Evolutionary conservation across 2,329 filamentous ascomycete genomes (phyloP).

Genomic region (Thielaviopsis euricoi): DNA sequence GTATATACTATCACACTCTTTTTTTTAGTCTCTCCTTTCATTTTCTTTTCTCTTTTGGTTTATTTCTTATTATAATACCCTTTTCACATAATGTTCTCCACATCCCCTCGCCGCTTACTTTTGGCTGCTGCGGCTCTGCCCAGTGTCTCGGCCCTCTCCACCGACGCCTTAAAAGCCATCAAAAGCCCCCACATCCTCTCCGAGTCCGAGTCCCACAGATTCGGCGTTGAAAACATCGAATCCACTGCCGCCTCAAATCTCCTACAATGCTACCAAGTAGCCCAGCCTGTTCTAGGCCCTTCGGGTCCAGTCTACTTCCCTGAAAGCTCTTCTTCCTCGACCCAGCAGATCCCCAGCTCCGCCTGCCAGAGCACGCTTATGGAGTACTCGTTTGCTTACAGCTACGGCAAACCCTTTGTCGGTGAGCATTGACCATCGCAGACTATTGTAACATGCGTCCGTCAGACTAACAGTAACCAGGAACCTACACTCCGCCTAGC

Average conservation of each 20-base stretch:
- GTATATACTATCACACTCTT: neutral
- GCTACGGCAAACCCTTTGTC: conserved; percentile 58
- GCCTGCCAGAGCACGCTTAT: conserved; percentile 44
- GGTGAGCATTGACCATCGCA: conserved; percentile 25
- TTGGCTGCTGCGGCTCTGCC: neutral
- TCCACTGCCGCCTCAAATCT: neutral
- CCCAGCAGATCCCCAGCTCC: conserved; percentile 1
- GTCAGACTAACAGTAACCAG: conserved; percentile 20
- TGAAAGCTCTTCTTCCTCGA: conserved; percentile 15
- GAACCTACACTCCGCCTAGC: conserved; percentile 46
- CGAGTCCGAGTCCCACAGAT: neutral
- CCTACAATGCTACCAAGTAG: conserved; percentile 48
- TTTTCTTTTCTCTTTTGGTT: too few species aligned
- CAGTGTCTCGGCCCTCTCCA: neutral
- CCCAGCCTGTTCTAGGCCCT: conserved; percentile 44
- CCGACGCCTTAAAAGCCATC: neutral
- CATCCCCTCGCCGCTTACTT: neutral
- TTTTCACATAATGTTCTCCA: neutral
- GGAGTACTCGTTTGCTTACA: conserved; percentile 53
- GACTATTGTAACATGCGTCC: conserved; percentile 16
- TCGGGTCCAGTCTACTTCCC: conserved; percentile 18
- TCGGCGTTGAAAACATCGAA: neutral
- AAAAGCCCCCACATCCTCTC: neutral
- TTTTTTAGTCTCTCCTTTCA: too few species aligned
- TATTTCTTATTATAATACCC: neutral